Conservation (phyloP, 495 filamentous ascomycete genomes). For the Xylaria sp. region DNA sequence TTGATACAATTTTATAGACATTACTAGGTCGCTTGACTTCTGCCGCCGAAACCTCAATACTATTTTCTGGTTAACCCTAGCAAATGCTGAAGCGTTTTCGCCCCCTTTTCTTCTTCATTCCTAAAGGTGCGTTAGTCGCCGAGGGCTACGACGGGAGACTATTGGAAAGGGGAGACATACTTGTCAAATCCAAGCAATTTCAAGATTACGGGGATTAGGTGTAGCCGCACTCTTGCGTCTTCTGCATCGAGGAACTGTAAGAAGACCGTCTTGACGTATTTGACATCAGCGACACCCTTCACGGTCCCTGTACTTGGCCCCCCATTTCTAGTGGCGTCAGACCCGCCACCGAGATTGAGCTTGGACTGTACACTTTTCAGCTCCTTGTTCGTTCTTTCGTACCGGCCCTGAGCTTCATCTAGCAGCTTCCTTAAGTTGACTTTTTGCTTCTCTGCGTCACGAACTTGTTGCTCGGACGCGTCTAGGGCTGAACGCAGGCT, state of each 20-base stretch:
- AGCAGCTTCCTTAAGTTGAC: slow-evolving; percentile 73
- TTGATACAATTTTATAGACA: slow-evolving; percentile 29
- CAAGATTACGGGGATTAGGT: slow-evolving; percentile 89
- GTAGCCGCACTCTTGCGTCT: slow-evolving; percentile 88
- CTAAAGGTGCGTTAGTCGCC: slow-evolving; percentile 29
- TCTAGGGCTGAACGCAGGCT: slow-evolving; percentile 82
- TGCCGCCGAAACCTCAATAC: not conserved
- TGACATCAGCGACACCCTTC: slow-evolving; percentile 66
- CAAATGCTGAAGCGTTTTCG: slow-evolving; percentile 35
- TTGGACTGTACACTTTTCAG: slow-evolving; percentile 50
- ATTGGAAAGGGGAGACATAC: slow-evolving; percentile 57
- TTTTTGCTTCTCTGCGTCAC: slow-evolving; percentile 81
- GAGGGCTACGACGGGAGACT: not conserved
- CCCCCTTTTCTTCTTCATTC: slow-evolving; percentile 39
- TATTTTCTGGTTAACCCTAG: slow-evolving; percentile 29
- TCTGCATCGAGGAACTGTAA: slow-evolving; percentile 94
- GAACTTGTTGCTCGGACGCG: slow-evolving; percentile 82
- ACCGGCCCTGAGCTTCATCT: slow-evolving; percentile 75
- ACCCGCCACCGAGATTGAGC: slow-evolving; percentile 38
- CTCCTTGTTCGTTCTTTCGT: slow-evolving; percentile 82
- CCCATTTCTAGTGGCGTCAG: slow-evolving; percentile 37
- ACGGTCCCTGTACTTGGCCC: slow-evolving; percentile 68
- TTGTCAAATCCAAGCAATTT: slow-evolving; percentile 91
- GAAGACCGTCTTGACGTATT: slow-evolving; percentile 94
- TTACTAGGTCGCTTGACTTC: slow-evolving; percentile 4